phyloP scores from a whole-genome alignment of 2,329 filamentous ascomycete genomes.

The Cladosporium sp. region DNA sequence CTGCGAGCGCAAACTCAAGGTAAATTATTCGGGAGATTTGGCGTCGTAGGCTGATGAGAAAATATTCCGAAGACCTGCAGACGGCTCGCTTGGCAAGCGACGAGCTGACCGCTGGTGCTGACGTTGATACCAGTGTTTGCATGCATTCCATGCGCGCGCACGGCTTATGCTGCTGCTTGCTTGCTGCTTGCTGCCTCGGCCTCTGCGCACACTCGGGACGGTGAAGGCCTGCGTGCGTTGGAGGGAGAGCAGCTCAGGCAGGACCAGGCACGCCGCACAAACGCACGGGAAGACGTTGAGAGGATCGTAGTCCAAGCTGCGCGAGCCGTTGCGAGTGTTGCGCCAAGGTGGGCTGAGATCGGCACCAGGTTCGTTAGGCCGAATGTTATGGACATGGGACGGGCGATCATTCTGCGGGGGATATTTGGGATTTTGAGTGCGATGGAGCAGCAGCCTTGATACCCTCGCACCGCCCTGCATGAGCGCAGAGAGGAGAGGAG shows the following conservation, averaged over 20 bases:
- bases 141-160: conserved; percentile 1
- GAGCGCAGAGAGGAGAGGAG: background rate
- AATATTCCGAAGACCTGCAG: conserved; percentile 7
- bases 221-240: background rate
- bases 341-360: conserved; percentile 4
- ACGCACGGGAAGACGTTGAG: conserved; percentile 5
- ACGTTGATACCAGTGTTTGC: background rate
- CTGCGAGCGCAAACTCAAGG: background rate
- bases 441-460: conserved; percentile 1
- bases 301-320: background rate
- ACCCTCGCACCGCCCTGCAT: background rate
- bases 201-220: background rate
- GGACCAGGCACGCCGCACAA: background rate
- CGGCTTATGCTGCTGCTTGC: background rate
- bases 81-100: background rate
- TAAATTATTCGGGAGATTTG: background rate
- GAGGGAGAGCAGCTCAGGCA: background rate
- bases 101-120: background rate
- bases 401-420: conserved; percentile 10
- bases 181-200: background rate
- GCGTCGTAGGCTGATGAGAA: background rate
- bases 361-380: conserved; percentile 4
- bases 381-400: no score
- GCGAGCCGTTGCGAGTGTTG: conserved; percentile 1
- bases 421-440: conserved; percentile 8